Conservation (phyloP, 75 land plant species). For the Sequoiadendron giganteum region DNA sequence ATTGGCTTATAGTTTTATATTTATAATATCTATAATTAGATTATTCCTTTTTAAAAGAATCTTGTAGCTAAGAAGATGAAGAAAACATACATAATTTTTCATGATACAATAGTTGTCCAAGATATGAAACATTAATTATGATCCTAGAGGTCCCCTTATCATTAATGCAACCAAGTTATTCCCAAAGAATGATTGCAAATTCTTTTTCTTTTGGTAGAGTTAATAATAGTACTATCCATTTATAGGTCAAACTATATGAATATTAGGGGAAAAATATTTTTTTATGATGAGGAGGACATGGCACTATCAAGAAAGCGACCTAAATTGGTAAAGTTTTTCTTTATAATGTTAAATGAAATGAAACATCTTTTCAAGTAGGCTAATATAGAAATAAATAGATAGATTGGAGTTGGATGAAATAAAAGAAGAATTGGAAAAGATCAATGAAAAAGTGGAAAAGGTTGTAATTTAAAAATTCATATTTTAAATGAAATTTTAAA, state of each 20-base stretch:
- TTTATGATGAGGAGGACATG: slow-evolving; percentile 20
- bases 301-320: no score
- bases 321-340: no score
- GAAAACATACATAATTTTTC: slow-evolving; percentile 87
- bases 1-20: slow-evolving; percentile 91
- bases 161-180: slow-evolving; percentile 95
- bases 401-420: no score
- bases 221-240: slow-evolving; percentile 74
- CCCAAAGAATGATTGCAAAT: slow-evolving; percentile 94
- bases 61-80: slow-evolving; percentile 75
- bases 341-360: no score
- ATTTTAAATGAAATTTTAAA: no score
- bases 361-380: no score
- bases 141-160: slow-evolving; percentile 92
- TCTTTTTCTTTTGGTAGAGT: slow-evolving; percentile 98
- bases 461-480: no score
- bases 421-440: no score
- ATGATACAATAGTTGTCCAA: slow-evolving; percentile 55
- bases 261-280: slow-evolving; percentile 93
- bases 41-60: slow-evolving; percentile 91
- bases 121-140: slow-evolving; percentile 68
- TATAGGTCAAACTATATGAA: slow-evolving; percentile 94
- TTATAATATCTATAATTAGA: slow-evolving; percentile 90
- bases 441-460: no score
- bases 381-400: no score